Evolutionary conservation across 2,329 filamentous ascomycete species (phyloP).

Genomic region (Alternaria viburni): DNA sequence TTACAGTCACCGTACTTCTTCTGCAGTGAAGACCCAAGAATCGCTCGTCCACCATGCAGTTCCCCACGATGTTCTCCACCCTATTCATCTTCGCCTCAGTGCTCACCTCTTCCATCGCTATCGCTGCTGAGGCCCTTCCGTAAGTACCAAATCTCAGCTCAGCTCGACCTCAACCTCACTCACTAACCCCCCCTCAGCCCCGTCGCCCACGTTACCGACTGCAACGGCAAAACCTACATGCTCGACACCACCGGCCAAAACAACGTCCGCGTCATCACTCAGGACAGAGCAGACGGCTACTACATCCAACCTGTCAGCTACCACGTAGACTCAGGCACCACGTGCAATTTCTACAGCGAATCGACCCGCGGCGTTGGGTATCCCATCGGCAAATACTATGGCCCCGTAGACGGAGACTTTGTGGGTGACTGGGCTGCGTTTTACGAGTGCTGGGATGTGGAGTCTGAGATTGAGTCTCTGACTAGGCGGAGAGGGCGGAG

Average conservation of each 20-base stretch:
- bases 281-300: not conserved
- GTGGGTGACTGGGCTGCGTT: slow-evolving; percentile 10
- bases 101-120: not conserved
- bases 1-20: not conserved
- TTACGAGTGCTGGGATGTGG: slow-evolving; percentile 8
- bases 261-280: slow-evolving; percentile 4
- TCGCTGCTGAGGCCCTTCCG: not conserved
- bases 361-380: slow-evolving; percentile 3
- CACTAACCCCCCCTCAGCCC: not conserved
- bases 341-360: slow-evolving; percentile 14
- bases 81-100: not conserved
- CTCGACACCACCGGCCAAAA: not conserved
- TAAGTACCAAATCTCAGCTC: not conserved
- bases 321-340: not conserved
- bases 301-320: slow-evolving; percentile 6
- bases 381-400: slow-evolving; percentile 8
- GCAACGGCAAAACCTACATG: not conserved
- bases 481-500: not conserved
- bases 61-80: not conserved
- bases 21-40: not conserved
- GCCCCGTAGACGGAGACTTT: slow-evolving; percentile 5
- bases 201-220: slow-evolving; percentile 3
- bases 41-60: not conserved
- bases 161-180: not conserved
- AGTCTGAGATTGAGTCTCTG: not conserved